Base-by-base conservation (phyloP, 192 early-diverging fungal genomes). In the Gamsiella multidivaricata region DNA sequence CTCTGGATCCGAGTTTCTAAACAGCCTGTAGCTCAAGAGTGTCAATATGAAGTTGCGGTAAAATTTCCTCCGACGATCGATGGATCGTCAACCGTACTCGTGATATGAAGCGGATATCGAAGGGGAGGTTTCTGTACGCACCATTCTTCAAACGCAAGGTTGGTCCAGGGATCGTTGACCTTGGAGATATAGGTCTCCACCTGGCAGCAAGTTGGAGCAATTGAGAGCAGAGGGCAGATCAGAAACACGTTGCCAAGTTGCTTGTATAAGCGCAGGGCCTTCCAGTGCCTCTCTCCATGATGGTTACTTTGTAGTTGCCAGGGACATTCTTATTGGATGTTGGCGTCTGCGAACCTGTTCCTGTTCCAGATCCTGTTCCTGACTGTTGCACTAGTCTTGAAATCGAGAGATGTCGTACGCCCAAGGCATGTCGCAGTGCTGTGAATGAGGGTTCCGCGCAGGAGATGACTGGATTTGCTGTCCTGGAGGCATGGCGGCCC, bases 141-240 rank as follows among this genome's bases (percentile, higher is more conserved):
- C 89, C 91, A 94, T 70, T 96, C 94, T 79, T 96, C 95, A 70
- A 95, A 89, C 1, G 95, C 95, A 34, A 96, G 70, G 79, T 96
- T 96, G 46, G 88, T 80, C 78, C 84, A 95, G 1, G 91, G 92
- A 80, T 96, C 89, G 11, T 80, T 86, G 22, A 88, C 55, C 22
- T 83, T 91, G 1, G 91, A 93, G 33, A 93, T 74, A 64, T 84
- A 94, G 41, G 87, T 87, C 53, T 83, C 73, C 1, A 88, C 62
- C 22, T 72, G 31, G 28, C 29, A 17, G 22, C 54, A 39, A 4
- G 52, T 39, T 18, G 6, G 20, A 9, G 28, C 26, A 17, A 29
- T 53, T 8, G 5, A 32, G 22, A 26, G 37, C 3, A 53, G 28
- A 47, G 49, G 39, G 37, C 45, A 46, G 25, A 14, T 41, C 43